Base-by-base conservation (phyloP, 2,329 filamentous ascomycete species). In the Microdochium bolleyi region DNA sequence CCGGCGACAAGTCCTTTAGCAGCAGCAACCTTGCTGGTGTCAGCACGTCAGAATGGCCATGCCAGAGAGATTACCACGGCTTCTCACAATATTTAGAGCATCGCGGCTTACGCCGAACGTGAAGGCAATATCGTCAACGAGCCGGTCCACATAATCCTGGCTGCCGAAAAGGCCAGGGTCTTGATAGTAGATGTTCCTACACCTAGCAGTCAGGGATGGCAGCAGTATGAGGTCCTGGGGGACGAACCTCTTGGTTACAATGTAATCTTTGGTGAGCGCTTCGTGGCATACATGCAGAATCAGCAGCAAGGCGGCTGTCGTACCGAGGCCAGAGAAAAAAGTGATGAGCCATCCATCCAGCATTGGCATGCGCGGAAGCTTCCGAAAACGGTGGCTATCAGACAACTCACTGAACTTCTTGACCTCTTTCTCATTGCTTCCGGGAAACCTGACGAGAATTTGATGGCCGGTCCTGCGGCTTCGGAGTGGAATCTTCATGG, bases 121-220 rank as follows among this genome's bases (percentile, higher is more conserved):
- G 52, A 77, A 82, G 0, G 88, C 87, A 34, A 95, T 70, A 56
- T 88, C 84, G 60, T 94, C 87, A 0, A 94, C 80, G 48, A 89
- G 81, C 27, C 76, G 75, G 63, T 94, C 85, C 0, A 94, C 87
- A 14, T 82, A 74, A 16, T 68, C 64, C 64, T 94, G 89, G 50
- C 75, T 83, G 21, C 77, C 75, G 61, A 94, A 95, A 0, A 95
- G 71, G 10, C 83, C 77, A 3, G 85, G 82, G 58, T 91, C 79
- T 60, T 88, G 83, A 63, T 95, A 95, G 66, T 85, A 95, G 3
- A 95, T 83, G 61, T 89, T 88, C 56, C 89, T 92, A 55, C n/a
- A 3, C 25, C 1, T n/a, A 3, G 13, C 19, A 4, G 30, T 62
- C 22, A 64, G 54, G 10, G 14, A 24, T 11, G 16, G 32, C 21